Conservation (phyloP, 2,329 filamentous ascomycete species). For the Colletotrichum sp. region DNA sequence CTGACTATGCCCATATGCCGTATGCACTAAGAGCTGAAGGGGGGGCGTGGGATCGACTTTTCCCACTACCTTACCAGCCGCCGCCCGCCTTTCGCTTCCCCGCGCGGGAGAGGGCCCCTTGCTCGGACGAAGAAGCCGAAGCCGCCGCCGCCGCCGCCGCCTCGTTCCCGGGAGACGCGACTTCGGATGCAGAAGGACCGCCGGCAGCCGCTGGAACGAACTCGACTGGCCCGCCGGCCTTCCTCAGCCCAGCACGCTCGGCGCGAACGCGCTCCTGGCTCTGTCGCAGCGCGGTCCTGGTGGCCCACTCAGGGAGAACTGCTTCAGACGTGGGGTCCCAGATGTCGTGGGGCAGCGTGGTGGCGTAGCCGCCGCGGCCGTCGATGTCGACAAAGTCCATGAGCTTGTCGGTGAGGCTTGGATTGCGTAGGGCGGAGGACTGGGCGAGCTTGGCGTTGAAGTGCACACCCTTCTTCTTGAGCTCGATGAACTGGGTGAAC, state of each 20-base stretch:
- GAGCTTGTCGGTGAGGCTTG: slow-evolving; percentile 74
- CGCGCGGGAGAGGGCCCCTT: slow-evolving; percentile 28
- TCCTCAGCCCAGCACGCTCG: slow-evolving; percentile 50
- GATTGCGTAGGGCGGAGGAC: slow-evolving; percentile 73
- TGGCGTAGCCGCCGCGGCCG: slow-evolving; percentile 66
- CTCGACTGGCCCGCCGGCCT: slow-evolving; percentile 48
- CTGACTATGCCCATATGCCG: not conserved
- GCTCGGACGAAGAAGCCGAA: slow-evolving; percentile 9
- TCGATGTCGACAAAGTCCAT: slow-evolving; percentile 67
- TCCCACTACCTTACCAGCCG: not conserved
- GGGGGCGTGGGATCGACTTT: not conserved
- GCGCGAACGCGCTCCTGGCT: slow-evolving; percentile 51
- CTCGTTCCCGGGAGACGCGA: slow-evolving; percentile 2
- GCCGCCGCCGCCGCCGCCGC: not conserved
- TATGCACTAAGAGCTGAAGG: not conserved
- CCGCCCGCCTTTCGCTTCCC: slow-evolving; percentile 38
- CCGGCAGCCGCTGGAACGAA: slow-evolving; percentile 48
- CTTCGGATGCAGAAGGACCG: not conserved
- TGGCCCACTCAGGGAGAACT: slow-evolving; percentile 61
- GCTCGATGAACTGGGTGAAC: slow-evolving; percentile 74
- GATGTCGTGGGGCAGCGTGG: slow-evolving; percentile 59
- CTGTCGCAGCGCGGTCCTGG: slow-evolving; percentile 53
- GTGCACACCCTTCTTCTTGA: slow-evolving; percentile 80
- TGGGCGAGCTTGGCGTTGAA: slow-evolving; percentile 78
- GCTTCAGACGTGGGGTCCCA: slow-evolving; percentile 56